phyloP scores from a whole-genome alignment of 2,329 filamentous ascomycete genomes.

The Fusarium dimerum region DNA sequence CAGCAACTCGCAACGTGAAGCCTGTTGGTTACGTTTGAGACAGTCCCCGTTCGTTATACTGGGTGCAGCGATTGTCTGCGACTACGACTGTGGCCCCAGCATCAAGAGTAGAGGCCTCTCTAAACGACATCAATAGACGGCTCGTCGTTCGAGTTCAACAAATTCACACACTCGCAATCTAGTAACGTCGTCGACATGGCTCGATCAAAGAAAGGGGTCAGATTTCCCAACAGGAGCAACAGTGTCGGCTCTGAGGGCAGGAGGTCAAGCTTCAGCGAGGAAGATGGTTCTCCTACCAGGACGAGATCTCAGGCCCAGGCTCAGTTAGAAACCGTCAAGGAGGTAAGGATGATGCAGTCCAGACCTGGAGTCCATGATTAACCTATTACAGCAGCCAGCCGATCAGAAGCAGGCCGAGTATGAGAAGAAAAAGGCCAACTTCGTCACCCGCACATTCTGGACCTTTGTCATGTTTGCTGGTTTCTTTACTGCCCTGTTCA shows the following conservation, averaged over 20 bases:
- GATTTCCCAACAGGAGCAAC: conserved; percentile 52
- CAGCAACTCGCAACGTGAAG: too few species aligned
- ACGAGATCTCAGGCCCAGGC: conserved; percentile 29
- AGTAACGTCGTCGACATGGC: conserved; percentile 31
- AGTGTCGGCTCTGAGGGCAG: conserved; percentile 50
- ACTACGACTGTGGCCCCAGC: too few species aligned
- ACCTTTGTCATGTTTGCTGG: conserved; percentile 94
- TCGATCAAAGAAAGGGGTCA: conserved; percentile 51
- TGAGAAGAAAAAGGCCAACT: conserved; percentile 98
- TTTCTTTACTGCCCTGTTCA: conserved; percentile 92
- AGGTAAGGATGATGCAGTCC: conserved; percentile 30
- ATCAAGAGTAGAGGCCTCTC: too few species aligned
- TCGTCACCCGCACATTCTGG: conserved; percentile 96
- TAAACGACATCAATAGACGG: too few species aligned
- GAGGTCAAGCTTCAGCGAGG: conserved; percentile 72
- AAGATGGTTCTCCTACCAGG: conserved; percentile 44
- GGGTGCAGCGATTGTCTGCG: too few species aligned
- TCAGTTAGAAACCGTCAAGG: conserved; percentile 36
- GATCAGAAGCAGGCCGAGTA: conserved; percentile 65
- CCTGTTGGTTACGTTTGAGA: too few species aligned
- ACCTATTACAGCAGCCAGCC: conserved; percentile 42
- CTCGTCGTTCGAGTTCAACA: not conserved
- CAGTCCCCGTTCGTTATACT: too few species aligned
- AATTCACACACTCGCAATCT: too few species aligned
- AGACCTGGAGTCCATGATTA: not conserved